Conservation (phyloP, 306 rosid genomes). For the Hippophae gyantsensis region DNA sequence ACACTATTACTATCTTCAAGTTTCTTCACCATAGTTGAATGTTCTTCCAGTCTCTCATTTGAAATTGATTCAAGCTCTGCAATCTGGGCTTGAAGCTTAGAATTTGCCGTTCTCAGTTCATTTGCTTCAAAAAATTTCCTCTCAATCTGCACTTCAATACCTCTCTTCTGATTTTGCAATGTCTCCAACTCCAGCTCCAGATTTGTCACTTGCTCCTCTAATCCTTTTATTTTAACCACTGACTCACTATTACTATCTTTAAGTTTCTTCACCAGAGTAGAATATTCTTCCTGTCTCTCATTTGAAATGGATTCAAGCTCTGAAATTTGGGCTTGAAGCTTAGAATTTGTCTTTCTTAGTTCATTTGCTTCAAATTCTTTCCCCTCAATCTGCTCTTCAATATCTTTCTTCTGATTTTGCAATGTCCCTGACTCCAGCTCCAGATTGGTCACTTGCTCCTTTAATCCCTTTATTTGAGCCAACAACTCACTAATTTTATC, state of each 20-base stretch:
- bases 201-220: constrained; percentile 29
- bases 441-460: constrained; percentile 16
- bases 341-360: no score
- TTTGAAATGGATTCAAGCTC: no score
- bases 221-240: constrained; percentile 29
- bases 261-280: constrained; percentile 41
- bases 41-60: constrained; percentile 15
- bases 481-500: constrained; percentile 33
- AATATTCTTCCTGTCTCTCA: constrained; percentile 45
- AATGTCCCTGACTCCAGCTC: no score
- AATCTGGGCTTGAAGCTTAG: constrained; percentile 36
- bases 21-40: constrained; percentile 19
- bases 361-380: no score
- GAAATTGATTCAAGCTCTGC: constrained; percentile 20
- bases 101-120: constrained; percentile 41
- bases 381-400: no score
- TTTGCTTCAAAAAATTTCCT: constrained; percentile 31
- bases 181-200: constrained; percentile 39
- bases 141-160: constrained; percentile 38
- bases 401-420: no score
- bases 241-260: constrained; percentile 37
- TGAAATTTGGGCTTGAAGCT: no score
- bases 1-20: constrained; percentile 15
- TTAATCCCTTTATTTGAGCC: constrained; percentile 33
- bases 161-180: constrained; percentile 36